phyloP scores from a whole-genome alignment of 2,329 filamentous ascomycete species.

The Ascochyta clinopodiicola region DNA sequence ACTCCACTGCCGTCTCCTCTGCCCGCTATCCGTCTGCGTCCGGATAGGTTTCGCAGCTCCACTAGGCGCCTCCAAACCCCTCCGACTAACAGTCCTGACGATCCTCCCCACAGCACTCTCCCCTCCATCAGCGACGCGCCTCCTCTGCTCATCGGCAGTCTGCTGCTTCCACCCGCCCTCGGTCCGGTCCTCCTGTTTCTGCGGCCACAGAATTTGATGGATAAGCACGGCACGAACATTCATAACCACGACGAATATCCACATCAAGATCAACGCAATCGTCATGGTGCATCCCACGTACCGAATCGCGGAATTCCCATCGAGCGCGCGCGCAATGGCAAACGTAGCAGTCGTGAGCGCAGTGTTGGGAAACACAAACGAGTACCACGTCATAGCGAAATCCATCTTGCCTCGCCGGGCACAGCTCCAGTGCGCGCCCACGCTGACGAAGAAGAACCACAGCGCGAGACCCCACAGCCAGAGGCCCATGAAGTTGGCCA shows the following conservation, averaged over 20 bases:
- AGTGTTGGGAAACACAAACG: conserved; percentile 82
- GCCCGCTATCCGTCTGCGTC: conserved; percentile 20
- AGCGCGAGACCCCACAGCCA: conserved; percentile 85
- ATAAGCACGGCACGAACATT: conserved; percentile 73
- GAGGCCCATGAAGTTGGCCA: conserved; percentile 69
- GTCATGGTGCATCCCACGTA: conserved; percentile 74
- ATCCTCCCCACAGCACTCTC: conserved; percentile 29
- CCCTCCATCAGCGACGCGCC: conserved; percentile 28
- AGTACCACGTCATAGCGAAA: conserved; percentile 87
- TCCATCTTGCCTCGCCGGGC: conserved; percentile 66
- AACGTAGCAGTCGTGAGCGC: conserved; percentile 76
- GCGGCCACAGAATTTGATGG: conserved; percentile 77
- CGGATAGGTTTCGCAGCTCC: conserved; percentile 6
- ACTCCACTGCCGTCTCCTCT: conserved; percentile 29
- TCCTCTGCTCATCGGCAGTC: conserved; percentile 37
- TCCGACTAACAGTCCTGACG: conserved; percentile 30
- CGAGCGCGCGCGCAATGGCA: conserved; percentile 66
- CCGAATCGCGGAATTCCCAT: conserved; percentile 59
- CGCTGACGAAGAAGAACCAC: conserved; percentile 83
- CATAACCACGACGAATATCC: conserved; percentile 70
- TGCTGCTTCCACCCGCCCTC: conserved; percentile 63
- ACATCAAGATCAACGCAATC: conserved; percentile 69
- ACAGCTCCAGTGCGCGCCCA: conserved; percentile 77
- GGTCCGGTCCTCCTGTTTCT: conserved; percentile 70
- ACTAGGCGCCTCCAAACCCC: conserved; percentile 14